These are phyloP conservation scores for Magnusiomyces tetraspermus DNA, from an alignment of 1,139 yeast species.

Conservation along the genomic window DNA sequence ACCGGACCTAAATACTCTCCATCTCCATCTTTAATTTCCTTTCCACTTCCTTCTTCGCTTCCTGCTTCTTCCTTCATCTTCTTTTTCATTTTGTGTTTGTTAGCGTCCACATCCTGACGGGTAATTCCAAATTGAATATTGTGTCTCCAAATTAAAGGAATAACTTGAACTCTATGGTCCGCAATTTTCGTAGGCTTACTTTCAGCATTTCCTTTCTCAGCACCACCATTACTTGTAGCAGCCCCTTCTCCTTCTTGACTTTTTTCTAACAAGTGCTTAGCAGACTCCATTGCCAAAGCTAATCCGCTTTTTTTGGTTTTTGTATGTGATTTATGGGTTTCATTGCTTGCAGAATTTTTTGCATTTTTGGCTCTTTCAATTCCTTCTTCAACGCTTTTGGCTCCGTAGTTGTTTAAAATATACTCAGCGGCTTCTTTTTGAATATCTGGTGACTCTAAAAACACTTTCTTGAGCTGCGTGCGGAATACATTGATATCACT, in stretches of 20 bases:
- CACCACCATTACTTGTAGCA: background rate
- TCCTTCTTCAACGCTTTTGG: background rate
- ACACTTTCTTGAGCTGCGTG: slow-evolving; percentile 51
- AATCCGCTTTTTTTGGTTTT: background rate
- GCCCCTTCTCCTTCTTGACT: background rate
- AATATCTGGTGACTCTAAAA: slow-evolving; percentile 38
- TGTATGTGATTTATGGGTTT: background rate
- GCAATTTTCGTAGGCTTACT: slow-evolving; percentile 20
- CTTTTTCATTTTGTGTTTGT: background rate
- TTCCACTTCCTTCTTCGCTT: slow-evolving; percentile 12
- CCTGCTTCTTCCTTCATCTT: background rate
- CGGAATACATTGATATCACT: slow-evolving; percentile 70
- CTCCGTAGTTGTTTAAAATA: background rate
- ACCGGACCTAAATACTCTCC: slow-evolving; percentile 13
- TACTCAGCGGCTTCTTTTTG: slow-evolving; percentile 16
- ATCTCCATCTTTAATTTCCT: slow-evolving; percentile 7
- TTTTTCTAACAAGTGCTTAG: background rate
- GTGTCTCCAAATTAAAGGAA: slow-evolving; percentile 33
- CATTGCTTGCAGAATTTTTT: no score
- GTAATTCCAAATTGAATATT: slow-evolving; percentile 22
- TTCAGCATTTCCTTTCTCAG: background rate
- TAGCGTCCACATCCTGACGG: slow-evolving; percentile 16
- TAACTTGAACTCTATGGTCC: slow-evolving; percentile 54
- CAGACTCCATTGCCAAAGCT: background rate
- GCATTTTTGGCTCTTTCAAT: no score